Conservation (phyloP, 768 basidiomycete genomes). For the Auricularia cornea region DNA sequence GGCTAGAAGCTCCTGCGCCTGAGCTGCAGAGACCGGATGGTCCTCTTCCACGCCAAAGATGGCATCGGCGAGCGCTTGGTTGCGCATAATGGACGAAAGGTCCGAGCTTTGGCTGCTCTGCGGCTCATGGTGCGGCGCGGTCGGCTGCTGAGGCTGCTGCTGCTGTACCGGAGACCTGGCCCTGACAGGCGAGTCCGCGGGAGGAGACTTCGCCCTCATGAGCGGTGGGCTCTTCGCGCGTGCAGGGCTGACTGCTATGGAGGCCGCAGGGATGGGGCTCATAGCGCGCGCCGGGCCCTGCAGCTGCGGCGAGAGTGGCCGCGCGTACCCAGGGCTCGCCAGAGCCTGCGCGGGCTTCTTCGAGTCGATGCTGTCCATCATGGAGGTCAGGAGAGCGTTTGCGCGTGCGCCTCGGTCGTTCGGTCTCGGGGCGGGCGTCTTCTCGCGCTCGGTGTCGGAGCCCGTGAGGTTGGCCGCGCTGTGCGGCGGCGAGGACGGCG, state of each 20-base stretch:
- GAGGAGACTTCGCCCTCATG: neutral
- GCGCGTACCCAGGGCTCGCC: neutral
- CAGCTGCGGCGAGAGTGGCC: neutral
- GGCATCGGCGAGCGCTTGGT: conserved; percentile 68
- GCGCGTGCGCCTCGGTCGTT: conserved; percentile 19
- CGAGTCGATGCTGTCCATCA: conserved; percentile 43
- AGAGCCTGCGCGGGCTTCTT: neutral
- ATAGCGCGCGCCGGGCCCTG: neutral
- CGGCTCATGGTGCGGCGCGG: neutral
- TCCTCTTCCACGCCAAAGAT: conserved; percentile 44
- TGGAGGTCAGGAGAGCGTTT: conserved; percentile 58
- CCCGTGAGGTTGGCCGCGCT: neutral
- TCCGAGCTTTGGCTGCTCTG: neutral
- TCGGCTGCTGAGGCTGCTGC: neutral
- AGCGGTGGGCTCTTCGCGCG: neutral
- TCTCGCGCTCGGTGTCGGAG: neutral
- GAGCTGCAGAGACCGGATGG: neutral
- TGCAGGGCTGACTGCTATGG: neutral
- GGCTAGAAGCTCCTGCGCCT: neutral
- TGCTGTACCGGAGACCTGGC: neutral
- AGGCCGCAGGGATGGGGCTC: neutral
- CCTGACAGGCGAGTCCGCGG: conserved; percentile 5
- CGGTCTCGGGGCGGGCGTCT: neutral
- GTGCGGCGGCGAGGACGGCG: neutral
- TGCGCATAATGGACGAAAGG: conserved; percentile 25